Evolutionary conservation across 2,329 filamentous ascomycete species (phyloP).

Genomic region (Hymenoscyphus albidus): DNA sequence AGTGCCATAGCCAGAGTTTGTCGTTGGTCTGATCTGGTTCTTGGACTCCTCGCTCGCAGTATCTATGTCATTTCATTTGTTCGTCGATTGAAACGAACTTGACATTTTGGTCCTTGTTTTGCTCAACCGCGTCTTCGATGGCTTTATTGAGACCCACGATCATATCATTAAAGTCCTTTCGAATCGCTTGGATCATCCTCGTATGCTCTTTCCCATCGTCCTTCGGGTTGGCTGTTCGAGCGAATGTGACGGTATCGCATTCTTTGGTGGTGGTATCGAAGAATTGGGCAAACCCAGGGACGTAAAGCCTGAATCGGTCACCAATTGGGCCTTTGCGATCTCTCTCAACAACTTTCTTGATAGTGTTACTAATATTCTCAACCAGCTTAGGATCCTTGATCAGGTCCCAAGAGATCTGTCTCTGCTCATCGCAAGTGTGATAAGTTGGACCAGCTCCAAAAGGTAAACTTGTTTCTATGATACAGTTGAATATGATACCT

Average conservation of each 20-base stretch:
- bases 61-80: conserved; percentile 4
- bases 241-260: conserved; percentile 13
- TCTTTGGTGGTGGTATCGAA: conserved; percentile 1
- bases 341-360: conserved; percentile 5
- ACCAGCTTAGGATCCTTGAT: conserved; percentile 9
- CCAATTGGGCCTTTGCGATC: conserved; percentile 7
- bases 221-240: conserved; percentile 9
- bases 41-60: conserved; percentile 8
- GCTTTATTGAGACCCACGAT: conserved; percentile 2
- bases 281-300: conserved; percentile 7
- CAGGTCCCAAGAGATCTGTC: conserved; percentile 1
- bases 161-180: conserved; percentile 11
- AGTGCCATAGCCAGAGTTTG: too few relatives aligned
- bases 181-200: conserved; percentile 5
- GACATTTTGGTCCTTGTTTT: conserved; percentile 6
- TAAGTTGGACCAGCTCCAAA: background rate
- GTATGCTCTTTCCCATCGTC: conserved; percentile 9
- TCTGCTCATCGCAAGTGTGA: conserved; percentile 10
- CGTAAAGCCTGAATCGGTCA: conserved; percentile 9
- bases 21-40: conserved; percentile 4
- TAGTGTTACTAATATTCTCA: conserved; percentile 3
- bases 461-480: conserved; percentile 4
- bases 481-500: conserved; percentile 11
- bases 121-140: conserved; percentile 4
- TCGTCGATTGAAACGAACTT: conserved; percentile 10